Conservation (phyloP, 2,329 filamentous ascomycete species). For the Chalaropsis thielavioides region DNA sequence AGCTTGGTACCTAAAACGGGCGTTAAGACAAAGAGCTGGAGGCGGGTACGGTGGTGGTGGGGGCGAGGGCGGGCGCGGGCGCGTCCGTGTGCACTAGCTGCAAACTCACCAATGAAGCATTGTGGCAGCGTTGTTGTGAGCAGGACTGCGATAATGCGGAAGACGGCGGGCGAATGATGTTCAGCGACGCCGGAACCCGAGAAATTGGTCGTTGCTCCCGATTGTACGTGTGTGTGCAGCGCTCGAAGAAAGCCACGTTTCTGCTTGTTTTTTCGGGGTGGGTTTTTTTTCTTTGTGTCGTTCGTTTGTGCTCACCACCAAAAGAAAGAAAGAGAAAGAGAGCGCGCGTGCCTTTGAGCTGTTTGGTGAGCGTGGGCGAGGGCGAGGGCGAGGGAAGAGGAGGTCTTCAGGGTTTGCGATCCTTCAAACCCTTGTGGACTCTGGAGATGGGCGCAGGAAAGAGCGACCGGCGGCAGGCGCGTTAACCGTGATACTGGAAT, state of each 20-base stretch:
- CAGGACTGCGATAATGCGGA: neutral
- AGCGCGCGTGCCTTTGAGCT: no score
- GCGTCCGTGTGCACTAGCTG: no score
- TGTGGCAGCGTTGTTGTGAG: neutral
- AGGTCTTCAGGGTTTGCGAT: neutral
- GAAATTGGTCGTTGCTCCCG: no score
- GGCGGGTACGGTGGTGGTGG: neutral
- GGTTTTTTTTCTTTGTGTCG: neutral
- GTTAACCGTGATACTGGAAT: neutral
- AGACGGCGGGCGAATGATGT: neutral
- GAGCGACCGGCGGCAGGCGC: neutral
- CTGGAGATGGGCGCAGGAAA: neutral
- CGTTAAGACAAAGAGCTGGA: no score
- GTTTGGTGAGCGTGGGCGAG: neutral
- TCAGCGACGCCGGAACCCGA: no score
- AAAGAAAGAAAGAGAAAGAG: neutral
- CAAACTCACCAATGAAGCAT: constrained; percentile 11
- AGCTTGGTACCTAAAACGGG: constrained; percentile 59
- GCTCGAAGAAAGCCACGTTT: constrained; percentile 1
- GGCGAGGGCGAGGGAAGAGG: neutral
- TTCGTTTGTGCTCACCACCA: no score
- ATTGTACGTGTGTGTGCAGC: neutral
- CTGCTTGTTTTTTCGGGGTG: neutral
- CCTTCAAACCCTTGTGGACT: constrained; percentile 3
- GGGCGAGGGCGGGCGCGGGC: no score